A percentile compares a stretch with the other conserved stretches of the same genome.
These are phyloP conservation scores for Leptographium flavum DNA, from an alignment of 2,329 filamentous ascomycete species.

Conservation along the genomic window DNA sequence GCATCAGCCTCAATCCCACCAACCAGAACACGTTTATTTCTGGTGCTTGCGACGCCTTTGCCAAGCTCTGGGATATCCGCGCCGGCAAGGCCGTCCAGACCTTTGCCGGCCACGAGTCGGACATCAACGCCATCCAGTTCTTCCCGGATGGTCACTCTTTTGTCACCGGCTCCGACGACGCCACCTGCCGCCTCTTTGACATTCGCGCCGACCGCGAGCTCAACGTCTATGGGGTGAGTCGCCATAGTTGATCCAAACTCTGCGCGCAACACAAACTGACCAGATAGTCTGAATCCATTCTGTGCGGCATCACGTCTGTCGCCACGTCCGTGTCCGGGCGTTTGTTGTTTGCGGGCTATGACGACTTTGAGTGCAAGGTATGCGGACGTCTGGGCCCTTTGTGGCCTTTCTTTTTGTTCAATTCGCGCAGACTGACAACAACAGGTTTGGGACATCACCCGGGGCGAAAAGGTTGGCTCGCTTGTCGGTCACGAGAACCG, in stretches of 20 bases:
- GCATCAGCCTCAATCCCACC: slow-evolving; percentile 96
- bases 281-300: slow-evolving; percentile 78
- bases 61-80: slow-evolving; percentile 97
- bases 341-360: slow-evolving; percentile 90
- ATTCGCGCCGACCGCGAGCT: slow-evolving; percentile 82
- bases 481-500: slow-evolving; percentile 96
- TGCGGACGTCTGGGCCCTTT: slow-evolving; percentile 16
- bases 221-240: slow-evolving; percentile 51
- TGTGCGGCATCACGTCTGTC: slow-evolving; percentile 96
- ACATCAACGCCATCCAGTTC: slow-evolving; percentile 99
- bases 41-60: slow-evolving; percentile 96
- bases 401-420: not conserved
- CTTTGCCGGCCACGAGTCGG: slow-evolving; percentile 94
- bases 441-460: slow-evolving; percentile 94
- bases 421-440: not conserved
- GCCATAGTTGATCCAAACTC: not conserved
- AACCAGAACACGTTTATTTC: slow-evolving; percentile 99
- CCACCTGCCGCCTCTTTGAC: slow-evolving; percentile 92
- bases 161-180: slow-evolving; percentile 93
- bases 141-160: slow-evolving; percentile 98
- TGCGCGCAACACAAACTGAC: slow-evolving; percentile 9
- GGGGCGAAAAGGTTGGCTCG: slow-evolving; percentile 92
- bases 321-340: slow-evolving; percentile 94
- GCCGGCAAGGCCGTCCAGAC: slow-evolving; percentile 97
- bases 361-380: slow-evolving; percentile 99